Percentiles rank a stretch among this genome's conserved stretches.
These are phyloP conservation scores for Malassezia arunalokei DNA, from an alignment of 1,284 basidiomycete genomes.

Conservation along the genomic window DNA sequence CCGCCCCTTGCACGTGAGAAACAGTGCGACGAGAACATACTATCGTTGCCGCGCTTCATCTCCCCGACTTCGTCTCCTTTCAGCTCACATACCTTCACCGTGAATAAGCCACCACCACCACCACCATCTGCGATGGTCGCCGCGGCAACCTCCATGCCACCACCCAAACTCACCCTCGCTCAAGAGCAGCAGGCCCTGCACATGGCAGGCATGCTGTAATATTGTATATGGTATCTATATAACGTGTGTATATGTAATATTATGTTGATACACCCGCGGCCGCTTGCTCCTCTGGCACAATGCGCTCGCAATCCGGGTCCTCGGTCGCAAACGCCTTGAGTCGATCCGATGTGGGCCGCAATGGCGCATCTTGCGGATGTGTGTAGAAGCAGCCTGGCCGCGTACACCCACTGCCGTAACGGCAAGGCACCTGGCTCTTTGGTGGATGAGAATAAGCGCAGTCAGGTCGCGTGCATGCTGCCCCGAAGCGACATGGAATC, in stretches of 20 bases:
- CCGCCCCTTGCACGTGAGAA: too few relatives aligned
- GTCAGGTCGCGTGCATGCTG: constrained; percentile 10
- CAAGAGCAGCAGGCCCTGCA: constrained; percentile 13
- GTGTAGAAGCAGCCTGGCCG: constrained; percentile 27
- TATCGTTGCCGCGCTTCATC: too few relatives aligned
- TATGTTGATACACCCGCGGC: background rate
- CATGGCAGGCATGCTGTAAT: constrained; percentile 11
- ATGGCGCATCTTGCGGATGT: constrained; percentile 18
- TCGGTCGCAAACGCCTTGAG: constrained; percentile 7
- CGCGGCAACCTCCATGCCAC: background rate
- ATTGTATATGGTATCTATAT: background rate
- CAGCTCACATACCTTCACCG: too few relatives aligned
- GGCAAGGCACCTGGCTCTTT: constrained; percentile 17
- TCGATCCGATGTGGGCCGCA: constrained; percentile 9
- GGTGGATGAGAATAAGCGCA: constrained; percentile 5
- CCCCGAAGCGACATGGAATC: constrained; percentile 8
- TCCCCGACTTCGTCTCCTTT: too few relatives aligned
- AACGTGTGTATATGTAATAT: too few relatives aligned
- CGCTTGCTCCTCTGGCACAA: constrained; percentile 3
- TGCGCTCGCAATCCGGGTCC: constrained; percentile 8
- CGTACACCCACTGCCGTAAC: constrained; percentile 25
- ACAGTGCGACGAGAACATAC: too few relatives aligned
- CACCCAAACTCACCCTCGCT: background rate
- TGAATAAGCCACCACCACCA: too few relatives aligned
- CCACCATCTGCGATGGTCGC: too few relatives aligned